These are phyloP conservation scores for Tausonia pullulans DNA, from an alignment of 1,284 basidiomycete genomes.

Conservation along the genomic window DNA sequence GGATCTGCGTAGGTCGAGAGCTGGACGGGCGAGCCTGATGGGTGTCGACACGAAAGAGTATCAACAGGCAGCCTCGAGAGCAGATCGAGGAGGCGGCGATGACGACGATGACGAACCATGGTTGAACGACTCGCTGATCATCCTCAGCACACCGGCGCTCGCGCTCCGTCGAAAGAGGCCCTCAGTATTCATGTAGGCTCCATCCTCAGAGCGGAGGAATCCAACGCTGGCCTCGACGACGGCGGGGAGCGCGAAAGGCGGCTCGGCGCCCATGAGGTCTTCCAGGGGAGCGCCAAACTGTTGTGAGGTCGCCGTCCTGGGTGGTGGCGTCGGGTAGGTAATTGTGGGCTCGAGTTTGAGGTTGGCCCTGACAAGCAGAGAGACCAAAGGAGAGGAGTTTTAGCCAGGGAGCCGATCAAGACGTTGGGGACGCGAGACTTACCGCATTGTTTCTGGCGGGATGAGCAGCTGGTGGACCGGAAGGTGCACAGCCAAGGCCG, in stretches of 20 bases:
- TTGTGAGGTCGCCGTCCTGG: conserved; percentile 36
- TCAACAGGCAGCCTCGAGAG: background rate
- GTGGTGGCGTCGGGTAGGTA: conserved; percentile 47
- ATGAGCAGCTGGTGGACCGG: conserved; percentile 76
- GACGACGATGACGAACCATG: conserved; percentile 40
- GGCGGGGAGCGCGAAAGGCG: conserved; percentile 63
- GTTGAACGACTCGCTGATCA: conserved; percentile 69
- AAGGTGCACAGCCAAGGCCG: conserved; percentile 57
- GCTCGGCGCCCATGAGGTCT: conserved; percentile 70
- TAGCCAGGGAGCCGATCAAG: background rate
- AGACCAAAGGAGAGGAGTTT: conserved; percentile 1
- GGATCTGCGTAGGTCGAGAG: conserved; percentile 60
- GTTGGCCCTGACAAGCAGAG: conserved; percentile 48
- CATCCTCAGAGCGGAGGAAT: conserved; percentile 53
- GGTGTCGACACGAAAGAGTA: conserved; percentile 6
- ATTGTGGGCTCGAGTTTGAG: conserved; percentile 56
- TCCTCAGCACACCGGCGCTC: conserved; percentile 52
- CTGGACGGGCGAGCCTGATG: conserved; percentile 58
- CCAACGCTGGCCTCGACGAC: conserved; percentile 65
- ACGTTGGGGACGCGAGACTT: conserved; percentile 24
- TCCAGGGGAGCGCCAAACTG: conserved; percentile 67
- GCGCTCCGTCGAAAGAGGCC: conserved; percentile 71
- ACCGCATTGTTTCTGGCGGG: conserved; percentile 68
- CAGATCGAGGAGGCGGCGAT: background rate
- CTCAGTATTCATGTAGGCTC: conserved; percentile 42